Evolutionary conservation across 495 filamentous ascomycete species (phyloP).

Genomic region (Hyaloscypha hepaticicola): DNA sequence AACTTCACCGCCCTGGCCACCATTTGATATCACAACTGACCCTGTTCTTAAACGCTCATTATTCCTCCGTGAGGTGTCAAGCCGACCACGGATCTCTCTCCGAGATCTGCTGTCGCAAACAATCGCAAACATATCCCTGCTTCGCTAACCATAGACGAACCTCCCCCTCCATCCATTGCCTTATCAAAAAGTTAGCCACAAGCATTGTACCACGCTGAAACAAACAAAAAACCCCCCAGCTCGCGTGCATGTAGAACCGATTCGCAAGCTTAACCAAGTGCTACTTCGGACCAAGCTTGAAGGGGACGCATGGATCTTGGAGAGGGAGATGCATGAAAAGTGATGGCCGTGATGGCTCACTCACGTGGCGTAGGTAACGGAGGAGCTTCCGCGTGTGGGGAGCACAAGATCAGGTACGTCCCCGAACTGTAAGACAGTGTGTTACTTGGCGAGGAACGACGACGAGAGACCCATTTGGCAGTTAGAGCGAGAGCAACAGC

Average conservation of each 20-base stretch:
- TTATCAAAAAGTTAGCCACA: not conserved
- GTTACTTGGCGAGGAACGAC: not conserved
- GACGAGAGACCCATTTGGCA: too few relatives aligned
- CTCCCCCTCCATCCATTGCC: too few relatives aligned
- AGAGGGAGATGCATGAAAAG: not conserved
- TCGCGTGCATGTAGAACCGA: constrained; percentile 17
- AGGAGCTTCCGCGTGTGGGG: not conserved
- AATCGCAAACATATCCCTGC: not conserved
- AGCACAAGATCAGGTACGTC: constrained; percentile 1
- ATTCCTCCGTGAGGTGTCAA: not conserved
- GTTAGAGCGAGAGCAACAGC: not conserved
- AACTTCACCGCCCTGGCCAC: not conserved
- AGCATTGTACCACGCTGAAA: not conserved
- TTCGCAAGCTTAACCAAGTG: constrained; percentile 15
- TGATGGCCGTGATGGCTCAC: not conserved
- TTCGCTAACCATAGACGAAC: not conserved
- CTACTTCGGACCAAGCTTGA: constrained; percentile 9
- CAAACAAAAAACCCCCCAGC: not conserved
- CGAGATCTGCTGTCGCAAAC: constrained; percentile 11
- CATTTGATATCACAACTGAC: not conserved
- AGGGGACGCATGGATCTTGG: not conserved
- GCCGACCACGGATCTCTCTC: constrained; percentile 4
- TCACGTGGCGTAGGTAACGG: not conserved
- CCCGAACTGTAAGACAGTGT: not conserved
- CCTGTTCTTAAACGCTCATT: not conserved